Base-by-base conservation (phyloP, 208 protist genomes). In the Crithidia bombi region DNA sequence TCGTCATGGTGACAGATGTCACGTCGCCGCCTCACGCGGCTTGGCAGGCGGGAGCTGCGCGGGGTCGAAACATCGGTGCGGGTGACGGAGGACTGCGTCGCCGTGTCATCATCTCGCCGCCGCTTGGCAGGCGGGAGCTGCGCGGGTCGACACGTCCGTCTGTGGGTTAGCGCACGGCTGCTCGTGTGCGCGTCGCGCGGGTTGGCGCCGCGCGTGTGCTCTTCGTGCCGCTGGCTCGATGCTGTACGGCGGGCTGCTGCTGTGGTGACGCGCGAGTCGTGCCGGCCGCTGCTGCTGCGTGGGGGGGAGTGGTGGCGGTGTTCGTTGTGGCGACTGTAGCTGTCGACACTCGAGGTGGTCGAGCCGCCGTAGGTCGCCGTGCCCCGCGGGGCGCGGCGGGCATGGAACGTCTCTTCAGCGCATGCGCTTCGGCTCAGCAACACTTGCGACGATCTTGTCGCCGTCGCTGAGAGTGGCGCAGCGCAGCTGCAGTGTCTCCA, bases 401-500 rank as follows among this genome's bases (percentile, higher is more conserved):
- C 50, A 23, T 36, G 51, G 30, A 67, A 62, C 15, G 69, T 33
- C 25, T 81, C 74, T 75, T 84, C 73, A 0, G 87, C 87, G 46
- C 67, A 54, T 33, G 87, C 87, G 46, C 67, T 58, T 33, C 86
- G 81, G 23, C 65, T 64, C 21, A 82, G 63, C 46, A 95, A 78
- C 2, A 79, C 86, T 35, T 82, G n/a, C 67, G 6, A 83, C 79
- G 32, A 88, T 70, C 21, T 52, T 71, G 47, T 84, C 80, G 68
- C 81, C 85, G 17, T 58, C 81, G 7, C 73, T 65, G 19, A 49
- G 32, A 12, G 65, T 61, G 44, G n/a, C 49, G 36, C 86, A 87
- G 57, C 81, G 63, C 41, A 95, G 56, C 28, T 79, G 80, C 35
- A 95, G 57, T 9, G 59, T 46, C 52, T 77, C 65, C 90, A 95